Conservation (phyloP, 441 rosid genomes). For the Raphanus hybrid region DNA sequence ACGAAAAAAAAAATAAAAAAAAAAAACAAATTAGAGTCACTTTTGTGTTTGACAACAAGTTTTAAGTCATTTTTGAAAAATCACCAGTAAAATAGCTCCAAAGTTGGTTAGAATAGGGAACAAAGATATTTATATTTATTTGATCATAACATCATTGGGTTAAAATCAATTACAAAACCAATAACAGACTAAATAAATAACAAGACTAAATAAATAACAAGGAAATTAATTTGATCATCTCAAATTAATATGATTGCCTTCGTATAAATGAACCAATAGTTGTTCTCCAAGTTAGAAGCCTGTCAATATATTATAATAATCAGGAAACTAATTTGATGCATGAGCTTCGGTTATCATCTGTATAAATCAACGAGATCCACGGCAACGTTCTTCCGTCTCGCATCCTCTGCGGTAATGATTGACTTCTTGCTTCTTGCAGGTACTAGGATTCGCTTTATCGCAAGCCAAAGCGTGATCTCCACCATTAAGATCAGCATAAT, state of each 20-base stretch:
- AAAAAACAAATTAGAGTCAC: too few relatives aligned
- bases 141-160: neutral
- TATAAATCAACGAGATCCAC: neutral
- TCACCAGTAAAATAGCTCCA: neutral
- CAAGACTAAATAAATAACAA: neutral
- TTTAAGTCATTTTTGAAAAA: too few relatives aligned
- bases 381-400: neutral
- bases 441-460: neutral
- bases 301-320: neutral
- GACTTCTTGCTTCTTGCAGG: conserved; percentile 3
- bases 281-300: neutral
- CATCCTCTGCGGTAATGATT: conserved; percentile 31
- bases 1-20: too few relatives aligned
- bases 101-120: neutral
- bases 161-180: conserved; percentile 8
- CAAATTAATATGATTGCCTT: neutral
- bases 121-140: neutral
- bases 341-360: neutral
- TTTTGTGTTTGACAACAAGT: too few relatives aligned
- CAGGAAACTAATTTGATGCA: conserved; percentile 4
- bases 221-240: neutral
- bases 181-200: neutral
- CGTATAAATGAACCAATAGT: neutral
- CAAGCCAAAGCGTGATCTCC: neutral
- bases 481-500: neutral